Evolutionary conservation across 345 rosid genomes (phyloP).

Genomic region (Camelina sativa): DNA sequence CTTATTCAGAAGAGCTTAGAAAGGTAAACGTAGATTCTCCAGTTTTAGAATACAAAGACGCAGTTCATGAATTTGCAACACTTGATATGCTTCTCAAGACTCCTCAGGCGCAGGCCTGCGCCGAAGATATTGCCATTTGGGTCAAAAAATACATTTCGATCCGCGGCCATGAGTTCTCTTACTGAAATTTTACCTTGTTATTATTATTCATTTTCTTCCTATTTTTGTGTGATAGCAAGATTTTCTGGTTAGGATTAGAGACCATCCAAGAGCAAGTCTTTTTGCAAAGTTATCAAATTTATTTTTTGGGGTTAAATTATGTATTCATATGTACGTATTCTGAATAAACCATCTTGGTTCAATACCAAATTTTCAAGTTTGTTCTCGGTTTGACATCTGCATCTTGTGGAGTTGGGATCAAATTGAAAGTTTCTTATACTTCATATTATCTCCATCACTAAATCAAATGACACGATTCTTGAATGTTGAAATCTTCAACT

Average conservation of each 20-base stretch:
- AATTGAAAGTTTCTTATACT: not conserved
- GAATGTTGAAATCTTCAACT: not conserved
- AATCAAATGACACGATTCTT: constrained; percentile 11
- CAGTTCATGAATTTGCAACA: constrained; percentile 95
- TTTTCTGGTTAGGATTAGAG: constrained; percentile 36
- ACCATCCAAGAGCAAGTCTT: constrained; percentile 14
- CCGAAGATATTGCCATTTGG: constrained; percentile 92
- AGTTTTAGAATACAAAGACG: constrained; percentile 88
- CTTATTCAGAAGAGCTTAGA: constrained; percentile 85
- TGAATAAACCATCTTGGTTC: constrained; percentile 30
- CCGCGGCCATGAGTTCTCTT: constrained; percentile 89
- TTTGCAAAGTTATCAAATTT: not conserved
- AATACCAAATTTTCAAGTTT: constrained; percentile 25
- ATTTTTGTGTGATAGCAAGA: constrained; percentile 36
- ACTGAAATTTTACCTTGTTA: constrained; percentile 45
- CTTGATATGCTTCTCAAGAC: constrained; percentile 87
- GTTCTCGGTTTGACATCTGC: constrained; percentile 16
- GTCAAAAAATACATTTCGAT: constrained; percentile 86
- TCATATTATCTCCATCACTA: not conserved
- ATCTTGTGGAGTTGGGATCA: not conserved
- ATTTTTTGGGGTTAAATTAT: constrained; percentile 18
- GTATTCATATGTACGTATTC: constrained; percentile 38
- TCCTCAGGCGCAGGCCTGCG: constrained; percentile 86
- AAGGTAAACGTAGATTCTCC: constrained; percentile 93
- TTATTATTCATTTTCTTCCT: constrained; percentile 32